Evolutionary conservation across 2,329 filamentous ascomycete species (phyloP).

Genomic region (Hymenoscyphus fraxineus): DNA sequence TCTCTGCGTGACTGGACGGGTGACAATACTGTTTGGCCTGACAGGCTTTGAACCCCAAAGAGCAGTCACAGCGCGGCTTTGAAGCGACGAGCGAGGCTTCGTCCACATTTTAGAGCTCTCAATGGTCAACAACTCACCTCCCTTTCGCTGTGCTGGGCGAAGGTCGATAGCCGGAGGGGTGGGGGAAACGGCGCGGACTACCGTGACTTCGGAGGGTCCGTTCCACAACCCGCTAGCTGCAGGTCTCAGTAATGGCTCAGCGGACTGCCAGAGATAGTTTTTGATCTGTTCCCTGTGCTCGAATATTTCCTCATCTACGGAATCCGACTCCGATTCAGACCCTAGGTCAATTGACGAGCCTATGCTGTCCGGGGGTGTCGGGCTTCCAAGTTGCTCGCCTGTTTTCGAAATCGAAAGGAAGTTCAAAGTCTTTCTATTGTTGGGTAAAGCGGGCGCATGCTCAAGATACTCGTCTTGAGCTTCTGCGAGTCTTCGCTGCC

Average conservation of each 20-base stretch:
- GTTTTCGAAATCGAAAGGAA: conserved; percentile 39
- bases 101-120: conserved; percentile 31
- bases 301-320: conserved; percentile 11
- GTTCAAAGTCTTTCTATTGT: conserved; percentile 38
- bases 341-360: conserved; percentile 36
- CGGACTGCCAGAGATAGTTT: conserved; percentile 26
- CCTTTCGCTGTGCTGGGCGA: conserved; percentile 26
- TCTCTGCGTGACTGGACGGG: conserved; percentile 47
- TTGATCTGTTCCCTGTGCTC: conserved; percentile 6
- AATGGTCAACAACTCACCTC: conserved; percentile 19
- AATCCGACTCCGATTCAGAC: conserved; percentile 22
- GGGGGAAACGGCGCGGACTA: conserved; percentile 9
- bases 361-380: conserved; percentile 53
- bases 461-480: conserved; percentile 45
- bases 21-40: conserved; percentile 29
- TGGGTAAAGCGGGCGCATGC: conserved; percentile 38
- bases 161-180: conserved; percentile 31
- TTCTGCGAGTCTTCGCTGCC: conserved; percentile 45
- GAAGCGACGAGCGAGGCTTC: conserved; percentile 21
- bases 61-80: conserved; percentile 20
- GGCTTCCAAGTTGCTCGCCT: conserved; percentile 44
- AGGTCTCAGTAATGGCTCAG: conserved; percentile 15
- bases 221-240: conserved; percentile 29
- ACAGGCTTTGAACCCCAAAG: conserved; percentile 32
- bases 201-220: conserved; percentile 16